These are phyloP conservation scores for Phytophthora foliorum DNA, from an alignment of 352 stramenopile genomes.

Conservation along the genomic window DNA sequence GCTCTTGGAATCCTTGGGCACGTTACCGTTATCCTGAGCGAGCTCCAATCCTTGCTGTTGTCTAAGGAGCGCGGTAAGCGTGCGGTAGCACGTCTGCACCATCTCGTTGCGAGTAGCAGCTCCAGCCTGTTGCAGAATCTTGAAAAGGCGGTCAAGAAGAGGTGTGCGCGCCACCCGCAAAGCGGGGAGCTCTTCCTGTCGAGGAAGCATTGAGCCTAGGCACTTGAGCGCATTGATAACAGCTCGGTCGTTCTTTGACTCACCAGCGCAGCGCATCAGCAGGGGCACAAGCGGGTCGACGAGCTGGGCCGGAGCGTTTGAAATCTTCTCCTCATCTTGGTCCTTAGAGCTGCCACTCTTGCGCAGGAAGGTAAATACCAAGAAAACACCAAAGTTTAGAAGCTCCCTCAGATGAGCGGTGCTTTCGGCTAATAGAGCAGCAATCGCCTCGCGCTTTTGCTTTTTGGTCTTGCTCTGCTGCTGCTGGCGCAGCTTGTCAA, in stretches of 20 bases:
- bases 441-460: slow-evolving; percentile 51
- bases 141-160: slow-evolving; percentile 93
- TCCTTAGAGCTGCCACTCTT: slow-evolving; percentile 39
- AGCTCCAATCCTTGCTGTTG: slow-evolving; percentile 49
- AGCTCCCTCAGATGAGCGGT: slow-evolving; percentile 83
- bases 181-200: slow-evolving; percentile 89
- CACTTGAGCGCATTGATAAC: slow-evolving; percentile 95
- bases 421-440: slow-evolving; percentile 41
- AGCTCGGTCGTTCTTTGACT: slow-evolving; percentile 93
- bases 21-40: slow-evolving; percentile 30
- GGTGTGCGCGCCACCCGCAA: slow-evolving; percentile 81
- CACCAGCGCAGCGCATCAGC: slow-evolving; percentile 92
- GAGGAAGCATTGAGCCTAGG: slow-evolving; percentile 87
- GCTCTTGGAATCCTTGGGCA: slow-evolving; percentile 44
- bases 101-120: slow-evolving; percentile 95
- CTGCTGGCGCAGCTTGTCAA: slow-evolving; percentile 69
- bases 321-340: slow-evolving; percentile 24
- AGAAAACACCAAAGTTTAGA: slow-evolving; percentile 87
- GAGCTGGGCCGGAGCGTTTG: slow-evolving; percentile 55
- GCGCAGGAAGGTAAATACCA: slow-evolving; percentile 78
- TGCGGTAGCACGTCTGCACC: slow-evolving; percentile 96
- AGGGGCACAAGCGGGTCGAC: slow-evolving; percentile 94
- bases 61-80: slow-evolving; percentile 92
- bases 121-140: slow-evolving; percentile 91
- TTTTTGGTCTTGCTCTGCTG: slow-evolving; percentile 51